phyloP scores from a whole-genome alignment of 805 yeast genomes.

The Ogataea degrootiae region DNA sequence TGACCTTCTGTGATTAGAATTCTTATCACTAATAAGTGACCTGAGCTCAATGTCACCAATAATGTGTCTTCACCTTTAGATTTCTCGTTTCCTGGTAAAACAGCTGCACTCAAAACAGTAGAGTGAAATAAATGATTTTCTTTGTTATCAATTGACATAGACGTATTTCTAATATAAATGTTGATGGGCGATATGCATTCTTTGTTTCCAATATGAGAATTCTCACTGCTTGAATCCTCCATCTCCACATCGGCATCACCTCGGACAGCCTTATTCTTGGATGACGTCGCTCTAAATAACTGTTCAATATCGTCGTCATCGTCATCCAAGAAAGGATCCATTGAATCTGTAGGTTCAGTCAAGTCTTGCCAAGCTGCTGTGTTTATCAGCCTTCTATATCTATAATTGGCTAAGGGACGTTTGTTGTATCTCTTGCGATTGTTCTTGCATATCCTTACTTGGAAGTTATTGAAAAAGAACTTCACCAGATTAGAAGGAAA shows the following conservation, averaged over 20 bases:
- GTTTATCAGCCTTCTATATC: constrained; percentile 14
- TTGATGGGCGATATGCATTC: constrained; percentile 10
- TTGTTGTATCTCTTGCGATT: constrained; percentile 12
- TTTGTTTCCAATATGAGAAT: neutral
- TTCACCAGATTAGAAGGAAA: constrained; percentile 19
- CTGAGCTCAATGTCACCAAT: constrained; percentile 19
- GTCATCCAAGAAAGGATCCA: constrained; percentile 15
- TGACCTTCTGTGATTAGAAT: constrained; percentile 11
- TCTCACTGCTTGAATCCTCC: neutral
- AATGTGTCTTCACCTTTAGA: constrained; percentile 25
- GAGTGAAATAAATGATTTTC: constrained; percentile 16
- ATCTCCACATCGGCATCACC: constrained; percentile 2
- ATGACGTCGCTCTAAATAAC: constrained; percentile 1
- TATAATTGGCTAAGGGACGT: neutral
- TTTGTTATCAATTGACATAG: constrained; percentile 20
- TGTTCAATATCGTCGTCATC: constrained; percentile 21
- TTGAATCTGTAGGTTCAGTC: constrained; percentile 21
- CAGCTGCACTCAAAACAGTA: constrained; percentile 19
- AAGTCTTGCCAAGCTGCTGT: constrained; percentile 22
- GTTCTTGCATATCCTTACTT: constrained; percentile 10
- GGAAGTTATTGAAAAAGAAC: constrained; percentile 19
- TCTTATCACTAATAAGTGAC: constrained; percentile 19
- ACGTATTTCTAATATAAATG: constrained; percentile 18
- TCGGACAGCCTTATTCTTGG: neutral
- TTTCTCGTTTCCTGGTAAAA: constrained; percentile 18